Conservation (phyloP, 78 protist genomes). For the Bodo saltans region DNA sequence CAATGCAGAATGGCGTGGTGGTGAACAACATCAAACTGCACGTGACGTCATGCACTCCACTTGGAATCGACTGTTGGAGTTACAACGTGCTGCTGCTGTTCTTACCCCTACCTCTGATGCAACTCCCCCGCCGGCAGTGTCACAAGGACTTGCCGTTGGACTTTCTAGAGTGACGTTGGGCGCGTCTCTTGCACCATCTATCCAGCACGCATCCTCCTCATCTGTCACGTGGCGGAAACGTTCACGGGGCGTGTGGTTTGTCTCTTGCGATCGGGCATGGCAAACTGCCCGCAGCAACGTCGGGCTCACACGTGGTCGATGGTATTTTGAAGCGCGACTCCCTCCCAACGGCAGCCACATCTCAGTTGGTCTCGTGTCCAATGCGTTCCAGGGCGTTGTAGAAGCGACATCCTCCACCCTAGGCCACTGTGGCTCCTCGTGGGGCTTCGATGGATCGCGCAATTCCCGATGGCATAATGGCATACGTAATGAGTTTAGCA, state of each 20-base stretch:
- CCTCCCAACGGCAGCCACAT: background rate
- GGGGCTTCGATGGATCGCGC: background rate
- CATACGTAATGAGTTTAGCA: background rate
- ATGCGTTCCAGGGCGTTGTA: background rate
- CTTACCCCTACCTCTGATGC: too few species aligned
- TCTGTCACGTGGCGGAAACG: background rate
- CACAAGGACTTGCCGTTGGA: too few species aligned
- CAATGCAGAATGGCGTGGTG: too few species aligned
- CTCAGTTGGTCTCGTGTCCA: background rate
- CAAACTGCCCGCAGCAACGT: background rate
- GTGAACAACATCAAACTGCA: too few species aligned
- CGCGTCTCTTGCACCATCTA: too few species aligned
- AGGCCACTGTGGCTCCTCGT: conserved; percentile 1
- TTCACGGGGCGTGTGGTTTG: background rate
- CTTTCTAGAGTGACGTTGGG: too few species aligned
- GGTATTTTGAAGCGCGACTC: conserved; percentile 1
- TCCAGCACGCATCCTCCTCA: background rate
- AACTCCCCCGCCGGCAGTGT: too few species aligned
- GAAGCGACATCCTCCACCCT: background rate
- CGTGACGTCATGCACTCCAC: too few species aligned
- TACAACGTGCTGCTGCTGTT: too few species aligned
- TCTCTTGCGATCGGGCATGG: background rate
- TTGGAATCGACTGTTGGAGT: too few species aligned
- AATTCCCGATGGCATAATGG: background rate
- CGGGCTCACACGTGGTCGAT: conserved; percentile 4